Evolutionary conservation across 2,329 filamentous ascomycete genomes (phyloP).

Genomic region (Aureobasidium sp.): DNA sequence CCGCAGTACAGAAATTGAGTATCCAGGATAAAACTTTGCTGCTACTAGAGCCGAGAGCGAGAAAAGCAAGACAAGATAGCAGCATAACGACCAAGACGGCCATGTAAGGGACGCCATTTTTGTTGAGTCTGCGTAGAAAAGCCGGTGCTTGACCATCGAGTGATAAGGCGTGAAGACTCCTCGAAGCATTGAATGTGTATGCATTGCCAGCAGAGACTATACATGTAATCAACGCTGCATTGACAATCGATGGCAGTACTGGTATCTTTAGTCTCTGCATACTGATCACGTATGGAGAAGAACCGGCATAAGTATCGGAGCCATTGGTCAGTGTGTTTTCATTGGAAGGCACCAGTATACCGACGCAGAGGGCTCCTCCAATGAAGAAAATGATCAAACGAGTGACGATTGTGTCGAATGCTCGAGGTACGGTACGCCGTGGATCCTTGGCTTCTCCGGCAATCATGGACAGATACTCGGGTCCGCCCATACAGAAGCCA

Average conservation of each 20-base stretch:
- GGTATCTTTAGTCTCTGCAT: slow-evolving; percentile 35
- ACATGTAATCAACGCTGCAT: slow-evolving; percentile 37
- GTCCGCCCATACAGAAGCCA: slow-evolving; percentile 39
- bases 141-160: slow-evolving; percentile 46
- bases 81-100: slow-evolving; percentile 44
- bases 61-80: slow-evolving; percentile 30
- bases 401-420: slow-evolving; percentile 41
- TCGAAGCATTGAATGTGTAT: slow-evolving; percentile 47
- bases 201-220: slow-evolving; percentile 51
- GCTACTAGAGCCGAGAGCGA: slow-evolving; percentile 25
- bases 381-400: slow-evolving; percentile 42
- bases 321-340: slow-evolving; percentile 21
- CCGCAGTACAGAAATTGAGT: slow-evolving; percentile 49
- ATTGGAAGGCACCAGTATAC: slow-evolving; percentile 31
- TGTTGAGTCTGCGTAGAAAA: slow-evolving; percentile 52
- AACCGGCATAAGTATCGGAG: slow-evolving; percentile 24
- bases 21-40: slow-evolving; percentile 32
- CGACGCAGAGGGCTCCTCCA: slow-evolving; percentile 35
- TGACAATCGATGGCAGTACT: slow-evolving; percentile 34
- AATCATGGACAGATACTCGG: slow-evolving; percentile 44
- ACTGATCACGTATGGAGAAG: slow-evolving; percentile 28
- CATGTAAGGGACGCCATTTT: slow-evolving; percentile 53
- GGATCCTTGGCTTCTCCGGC: slow-evolving; percentile 40
- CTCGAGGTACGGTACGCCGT: slow-evolving; percentile 37
- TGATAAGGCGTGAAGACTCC: slow-evolving; percentile 45